phyloP scores from a whole-genome alignment of 2,329 filamentous ascomycete genomes.

The Trichoderma atrobrunneum region DNA sequence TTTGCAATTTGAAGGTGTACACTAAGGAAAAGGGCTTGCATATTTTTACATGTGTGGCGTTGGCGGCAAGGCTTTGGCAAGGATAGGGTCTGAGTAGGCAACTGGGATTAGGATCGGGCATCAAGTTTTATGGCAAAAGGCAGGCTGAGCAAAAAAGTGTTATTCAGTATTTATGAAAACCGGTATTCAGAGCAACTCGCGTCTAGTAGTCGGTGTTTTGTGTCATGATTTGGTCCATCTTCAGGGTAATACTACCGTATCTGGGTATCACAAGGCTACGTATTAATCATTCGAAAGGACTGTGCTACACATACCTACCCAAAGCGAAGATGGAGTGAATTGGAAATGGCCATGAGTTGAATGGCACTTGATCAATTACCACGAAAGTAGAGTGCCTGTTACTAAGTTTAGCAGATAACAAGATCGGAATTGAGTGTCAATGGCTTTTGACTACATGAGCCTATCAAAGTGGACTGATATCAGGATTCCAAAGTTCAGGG shows the following conservation, averaged over 20 bases:
- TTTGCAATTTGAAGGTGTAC: not conserved
- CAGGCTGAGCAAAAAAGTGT: not conserved
- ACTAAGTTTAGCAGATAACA: not conserved
- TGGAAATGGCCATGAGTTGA: not conserved
- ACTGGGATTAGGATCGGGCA: not conserved
- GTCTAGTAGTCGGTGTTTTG: not conserved
- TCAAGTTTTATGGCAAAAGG: not conserved
- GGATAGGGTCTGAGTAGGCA: not conserved
- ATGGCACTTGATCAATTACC: not conserved
- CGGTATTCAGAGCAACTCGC: not conserved
- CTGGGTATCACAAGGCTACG: not conserved
- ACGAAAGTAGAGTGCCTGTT: not conserved
- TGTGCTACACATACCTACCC: not conserved
- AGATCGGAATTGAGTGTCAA: not conserved
- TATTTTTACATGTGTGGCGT: constrained; percentile 1
- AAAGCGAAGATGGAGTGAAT: not conserved
- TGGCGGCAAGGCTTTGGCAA: not conserved
- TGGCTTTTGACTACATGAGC: not conserved
- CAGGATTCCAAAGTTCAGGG: not conserved
- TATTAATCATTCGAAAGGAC: not conserved
- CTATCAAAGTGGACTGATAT: not conserved
- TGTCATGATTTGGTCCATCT: not conserved
- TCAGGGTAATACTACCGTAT: not conserved
- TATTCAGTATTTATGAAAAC: not conserved
- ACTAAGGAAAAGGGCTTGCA: not conserved